Conservation (phyloP, 805 yeast species). For the Candida wancherniae region DNA sequence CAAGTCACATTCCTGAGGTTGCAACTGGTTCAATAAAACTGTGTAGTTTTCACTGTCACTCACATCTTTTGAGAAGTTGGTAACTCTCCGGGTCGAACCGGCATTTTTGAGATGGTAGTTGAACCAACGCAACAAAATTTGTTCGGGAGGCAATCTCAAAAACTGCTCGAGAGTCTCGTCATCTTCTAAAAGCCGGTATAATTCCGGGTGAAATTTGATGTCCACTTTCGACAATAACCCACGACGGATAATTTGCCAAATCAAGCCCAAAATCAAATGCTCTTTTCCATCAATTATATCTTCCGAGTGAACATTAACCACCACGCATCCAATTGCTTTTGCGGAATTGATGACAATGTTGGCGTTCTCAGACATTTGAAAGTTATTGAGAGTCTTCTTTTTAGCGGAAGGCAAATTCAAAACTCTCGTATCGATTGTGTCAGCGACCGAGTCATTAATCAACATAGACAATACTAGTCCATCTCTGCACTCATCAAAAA, state of each 20-base stretch:
- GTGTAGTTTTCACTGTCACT: slow-evolving; percentile 96
- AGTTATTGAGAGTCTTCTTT: slow-evolving; percentile 79
- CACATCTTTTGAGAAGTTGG: slow-evolving; percentile 83
- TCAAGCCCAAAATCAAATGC: slow-evolving; percentile 83
- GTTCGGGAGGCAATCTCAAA: slow-evolving; percentile 94
- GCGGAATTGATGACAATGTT: slow-evolving; percentile 97
- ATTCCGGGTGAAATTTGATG: slow-evolving; percentile 92
- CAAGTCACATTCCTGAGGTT: slow-evolving; percentile 75
- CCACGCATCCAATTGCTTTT: slow-evolving; percentile 97
- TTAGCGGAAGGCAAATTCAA: slow-evolving; percentile 75
- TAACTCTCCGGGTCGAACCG: slow-evolving; percentile 78
- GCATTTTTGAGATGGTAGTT: slow-evolving; percentile 94
- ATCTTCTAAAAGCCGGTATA: slow-evolving; percentile 88
- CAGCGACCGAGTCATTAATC: slow-evolving; percentile 96
- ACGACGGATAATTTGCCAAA: slow-evolving; percentile 97
- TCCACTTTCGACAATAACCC: slow-evolving; percentile 93
- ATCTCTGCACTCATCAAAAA: slow-evolving; percentile 94
- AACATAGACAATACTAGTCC: slow-evolving; percentile 89
- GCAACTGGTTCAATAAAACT: slow-evolving; percentile 79
- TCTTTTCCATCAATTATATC: slow-evolving; percentile 93
- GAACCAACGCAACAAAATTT: slow-evolving; percentile 94
- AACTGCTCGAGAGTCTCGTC: slow-evolving; percentile 97
- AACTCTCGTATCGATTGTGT: slow-evolving; percentile 97
- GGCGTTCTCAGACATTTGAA: slow-evolving; percentile 95
- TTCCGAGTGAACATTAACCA: slow-evolving; percentile 94